Evolutionary conservation across 768 basidiomycete genomes (phyloP).

Genomic region (Tylopilus rubrobrunneus): DNA sequence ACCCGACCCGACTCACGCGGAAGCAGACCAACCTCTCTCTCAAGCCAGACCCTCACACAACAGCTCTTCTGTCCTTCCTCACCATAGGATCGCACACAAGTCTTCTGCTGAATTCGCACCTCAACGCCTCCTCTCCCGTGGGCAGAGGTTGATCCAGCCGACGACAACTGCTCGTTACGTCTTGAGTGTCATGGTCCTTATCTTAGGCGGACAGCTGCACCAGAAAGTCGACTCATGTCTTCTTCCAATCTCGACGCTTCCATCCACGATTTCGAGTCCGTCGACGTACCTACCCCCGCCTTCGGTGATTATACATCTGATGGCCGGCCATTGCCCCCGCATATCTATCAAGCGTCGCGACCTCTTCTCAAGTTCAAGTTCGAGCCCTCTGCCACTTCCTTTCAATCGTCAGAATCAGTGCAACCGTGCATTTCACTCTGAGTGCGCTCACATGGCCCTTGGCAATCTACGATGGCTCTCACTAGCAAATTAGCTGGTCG

Average conservation of each 20-base stretch:
- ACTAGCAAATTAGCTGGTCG: constrained; percentile 72
- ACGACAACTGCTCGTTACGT: constrained; percentile 81
- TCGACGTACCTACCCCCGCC: too few relatives aligned
- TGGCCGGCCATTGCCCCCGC: too few relatives aligned
- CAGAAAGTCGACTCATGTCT: constrained; percentile 54
- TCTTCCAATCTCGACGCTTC: constrained; percentile 57
- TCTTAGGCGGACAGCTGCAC: constrained; percentile 63
- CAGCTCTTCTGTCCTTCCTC: constrained; percentile 38
- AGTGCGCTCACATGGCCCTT: constrained; percentile 60
- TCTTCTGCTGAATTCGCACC: constrained; percentile 39
- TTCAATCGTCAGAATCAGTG: constrained; percentile 34
- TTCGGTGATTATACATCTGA: too few relatives aligned
- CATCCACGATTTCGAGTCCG: constrained; percentile 55
- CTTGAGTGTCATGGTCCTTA: constrained; percentile 79
- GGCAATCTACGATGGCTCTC: constrained; percentile 50
- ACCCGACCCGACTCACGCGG: constrained; percentile 42
- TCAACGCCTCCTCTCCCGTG: constrained; percentile 38
- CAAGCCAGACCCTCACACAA: constrained; percentile 25
- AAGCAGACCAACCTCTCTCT: constrained; percentile 35
- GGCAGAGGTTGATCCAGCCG: constrained; percentile 68
- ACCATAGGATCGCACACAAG: constrained; percentile 32
- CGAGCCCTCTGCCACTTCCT: constrained; percentile 35
- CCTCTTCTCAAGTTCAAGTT: too few relatives aligned
- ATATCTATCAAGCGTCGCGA: too few relatives aligned
- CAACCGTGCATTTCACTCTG: constrained; percentile 40